These are phyloP conservation scores for Coemansia javaensis DNA, from an alignment of 192 early-diverging fungal species.

Conservation along the genomic window DNA sequence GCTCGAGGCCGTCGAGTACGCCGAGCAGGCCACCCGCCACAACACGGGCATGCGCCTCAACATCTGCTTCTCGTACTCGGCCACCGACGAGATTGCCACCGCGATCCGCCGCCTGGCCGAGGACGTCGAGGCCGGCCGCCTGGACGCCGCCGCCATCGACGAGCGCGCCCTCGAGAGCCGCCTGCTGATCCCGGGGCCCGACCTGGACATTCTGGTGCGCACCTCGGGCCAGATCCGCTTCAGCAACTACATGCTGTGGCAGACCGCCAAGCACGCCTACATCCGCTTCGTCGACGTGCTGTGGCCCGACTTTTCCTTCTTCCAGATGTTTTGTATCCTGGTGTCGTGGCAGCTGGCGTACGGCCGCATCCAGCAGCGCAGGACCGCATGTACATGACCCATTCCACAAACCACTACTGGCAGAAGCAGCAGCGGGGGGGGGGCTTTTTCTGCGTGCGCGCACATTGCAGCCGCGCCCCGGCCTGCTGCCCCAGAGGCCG, in stretches of 20 bases:
- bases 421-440: too few species aligned
- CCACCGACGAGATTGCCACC: constrained; percentile 82
- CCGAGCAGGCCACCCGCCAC: constrained; percentile 60
- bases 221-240: constrained; percentile 95
- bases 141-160: constrained; percentile 54
- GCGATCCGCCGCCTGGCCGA: constrained; percentile 58
- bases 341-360: constrained; percentile 69
- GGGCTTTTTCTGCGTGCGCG: too few species aligned
- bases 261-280: constrained; percentile 64
- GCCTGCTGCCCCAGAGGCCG: too few species aligned
- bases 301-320: constrained; percentile 96
- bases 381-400: too few species aligned
- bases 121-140: constrained; percentile 54
- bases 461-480: too few species aligned
- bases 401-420: too few species aligned
- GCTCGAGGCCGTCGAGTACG: constrained; percentile 53
- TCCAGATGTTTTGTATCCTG: constrained; percentile 75
- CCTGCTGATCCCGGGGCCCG: constrained; percentile 63
- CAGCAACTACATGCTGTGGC: constrained; percentile 94
- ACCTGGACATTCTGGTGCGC: constrained; percentile 83
- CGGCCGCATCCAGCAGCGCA: constrained; percentile 13
- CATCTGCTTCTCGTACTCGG: constrained; percentile 89
- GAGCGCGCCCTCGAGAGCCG: constrained; percentile 51
- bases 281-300: constrained; percentile 84
- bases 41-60: constrained; percentile 75